Conservation (phyloP, 192 early-diverging fungal genomes). For the Spinellus fusiger region DNA sequence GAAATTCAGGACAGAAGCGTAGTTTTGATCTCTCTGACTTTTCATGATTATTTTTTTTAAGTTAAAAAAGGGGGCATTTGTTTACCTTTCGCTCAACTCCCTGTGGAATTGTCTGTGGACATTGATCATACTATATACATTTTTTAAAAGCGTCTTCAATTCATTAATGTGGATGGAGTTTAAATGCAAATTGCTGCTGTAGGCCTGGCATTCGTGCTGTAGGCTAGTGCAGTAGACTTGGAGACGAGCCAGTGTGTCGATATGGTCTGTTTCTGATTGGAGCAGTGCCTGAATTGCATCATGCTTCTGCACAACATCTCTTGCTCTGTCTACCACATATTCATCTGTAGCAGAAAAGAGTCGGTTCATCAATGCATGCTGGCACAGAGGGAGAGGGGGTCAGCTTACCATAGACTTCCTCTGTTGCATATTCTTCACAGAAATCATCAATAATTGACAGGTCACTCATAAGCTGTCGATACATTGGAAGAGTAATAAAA, state of each 20-base stretch:
- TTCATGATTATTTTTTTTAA: not conserved
- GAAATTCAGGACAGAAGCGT: not conserved
- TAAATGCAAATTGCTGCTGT: no score
- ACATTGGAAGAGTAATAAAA: not conserved
- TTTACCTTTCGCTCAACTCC: constrained; percentile 4
- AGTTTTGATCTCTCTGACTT: not conserved
- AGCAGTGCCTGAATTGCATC: not conserved
- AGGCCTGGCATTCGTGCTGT: no score
- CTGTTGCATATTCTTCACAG: constrained; percentile 1
- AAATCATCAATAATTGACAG: constrained; percentile 14
- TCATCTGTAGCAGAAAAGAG: not conserved
- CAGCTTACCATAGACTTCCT: constrained; percentile 6
- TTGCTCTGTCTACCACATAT: constrained; percentile 12
- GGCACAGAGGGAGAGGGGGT: not conserved
- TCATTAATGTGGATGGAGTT: no score
- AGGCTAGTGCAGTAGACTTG: not conserved
- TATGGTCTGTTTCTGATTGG: not conserved
- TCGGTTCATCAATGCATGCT: not conserved
- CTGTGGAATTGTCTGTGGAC: not conserved
- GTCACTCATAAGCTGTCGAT: constrained; percentile 5
- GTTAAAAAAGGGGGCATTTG: no score
- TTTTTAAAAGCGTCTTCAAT: not conserved
- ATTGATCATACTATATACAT: not conserved
- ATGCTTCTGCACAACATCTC: constrained; percentile 11
- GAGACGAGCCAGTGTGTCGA: not conserved